These are phyloP conservation scores for Cyberlindnera americana DNA, from an alignment of 805 yeast species.

Conservation along the genomic window DNA sequence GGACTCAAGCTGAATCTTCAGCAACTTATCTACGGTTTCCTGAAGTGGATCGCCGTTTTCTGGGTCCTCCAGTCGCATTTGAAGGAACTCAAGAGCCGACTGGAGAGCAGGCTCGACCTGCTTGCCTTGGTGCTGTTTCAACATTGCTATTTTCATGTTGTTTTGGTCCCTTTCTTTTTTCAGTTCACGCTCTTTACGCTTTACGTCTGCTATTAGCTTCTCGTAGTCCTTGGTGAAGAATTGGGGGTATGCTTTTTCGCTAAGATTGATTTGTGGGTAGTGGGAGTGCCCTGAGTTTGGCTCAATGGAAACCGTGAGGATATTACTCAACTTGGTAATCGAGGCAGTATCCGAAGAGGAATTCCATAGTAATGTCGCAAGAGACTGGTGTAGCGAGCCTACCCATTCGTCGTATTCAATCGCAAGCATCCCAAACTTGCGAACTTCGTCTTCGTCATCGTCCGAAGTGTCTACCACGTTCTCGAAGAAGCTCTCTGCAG, in stretches of 20 bases:
- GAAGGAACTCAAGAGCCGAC: constrained; percentile 27
- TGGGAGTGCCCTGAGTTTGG: constrained; percentile 4
- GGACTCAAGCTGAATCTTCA: constrained; percentile 9
- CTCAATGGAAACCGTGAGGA: constrained; percentile 33
- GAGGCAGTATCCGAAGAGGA: constrained; percentile 21
- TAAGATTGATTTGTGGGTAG: constrained; percentile 24
- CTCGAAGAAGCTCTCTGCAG: constrained; percentile 7
- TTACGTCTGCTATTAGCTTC: constrained; percentile 9
- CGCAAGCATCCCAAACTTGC: constrained; percentile 29
- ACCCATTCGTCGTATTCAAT: constrained; percentile 32
- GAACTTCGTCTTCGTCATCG: background rate
- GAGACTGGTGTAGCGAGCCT: constrained; percentile 30
- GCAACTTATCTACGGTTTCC: constrained; percentile 7
- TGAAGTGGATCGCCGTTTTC: constrained; percentile 12
- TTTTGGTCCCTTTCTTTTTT: constrained; percentile 19
- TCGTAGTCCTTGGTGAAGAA: constrained; percentile 32
- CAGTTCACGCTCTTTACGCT: background rate
- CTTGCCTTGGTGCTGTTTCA: constrained; percentile 33
- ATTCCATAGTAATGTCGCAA: constrained; percentile 33
- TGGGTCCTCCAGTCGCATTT: constrained; percentile 12
- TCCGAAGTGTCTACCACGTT: background rate
- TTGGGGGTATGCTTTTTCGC: constrained; percentile 37
- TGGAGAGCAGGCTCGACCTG: constrained; percentile 26
- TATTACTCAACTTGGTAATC: constrained; percentile 30
- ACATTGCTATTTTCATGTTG: constrained; percentile 19